A percentile compares a stretch with the other conserved stretches of the same genome.
phyloP scores from a whole-genome alignment of 164 flowering plant species.

The Brasenia schreberi region DNA sequence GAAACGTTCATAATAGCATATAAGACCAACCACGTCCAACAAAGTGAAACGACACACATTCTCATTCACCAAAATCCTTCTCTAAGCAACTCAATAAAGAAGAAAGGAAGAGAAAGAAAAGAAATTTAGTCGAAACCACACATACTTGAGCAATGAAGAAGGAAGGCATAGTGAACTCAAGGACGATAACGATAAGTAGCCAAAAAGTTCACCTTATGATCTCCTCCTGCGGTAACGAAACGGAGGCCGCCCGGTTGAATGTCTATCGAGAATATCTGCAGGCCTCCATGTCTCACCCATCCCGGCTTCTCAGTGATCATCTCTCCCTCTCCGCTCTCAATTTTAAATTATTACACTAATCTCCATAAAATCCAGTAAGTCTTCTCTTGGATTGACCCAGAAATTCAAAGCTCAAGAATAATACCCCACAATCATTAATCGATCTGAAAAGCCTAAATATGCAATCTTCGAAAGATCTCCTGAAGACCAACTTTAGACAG shows the following conservation, averaged over 20 bases:
- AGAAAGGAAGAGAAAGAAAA: not conserved
- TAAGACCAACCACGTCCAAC: too few species aligned
- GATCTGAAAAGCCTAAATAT: not conserved
- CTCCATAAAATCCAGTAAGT: not conserved
- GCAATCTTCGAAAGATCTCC: not conserved
- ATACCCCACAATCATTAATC: not conserved
- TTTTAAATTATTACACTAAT: not conserved
- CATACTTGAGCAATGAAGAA: too few species aligned
- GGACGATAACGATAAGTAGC: not conserved
- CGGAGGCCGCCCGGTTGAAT: constrained; percentile 87
- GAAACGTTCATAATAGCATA: too few species aligned
- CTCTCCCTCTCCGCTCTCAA: not conserved
- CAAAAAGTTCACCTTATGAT: constrained; percentile 57
- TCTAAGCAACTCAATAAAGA: not conserved
- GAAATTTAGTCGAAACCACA: not conserved
- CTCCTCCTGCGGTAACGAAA: constrained; percentile 98
- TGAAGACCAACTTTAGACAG: not conserved
- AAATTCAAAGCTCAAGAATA: not conserved
- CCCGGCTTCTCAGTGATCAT: constrained; percentile 52
- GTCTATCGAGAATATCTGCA: constrained; percentile 90
- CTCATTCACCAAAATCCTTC: not conserved
- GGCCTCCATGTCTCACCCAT: constrained; percentile 81
- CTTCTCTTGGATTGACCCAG: not conserved
- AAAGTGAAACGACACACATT: not conserved
- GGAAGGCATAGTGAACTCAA: not conserved